Evolutionary conservation across 1,284 basidiomycete genomes (phyloP).

Genomic region (Sphaerobolus stellatus): DNA sequence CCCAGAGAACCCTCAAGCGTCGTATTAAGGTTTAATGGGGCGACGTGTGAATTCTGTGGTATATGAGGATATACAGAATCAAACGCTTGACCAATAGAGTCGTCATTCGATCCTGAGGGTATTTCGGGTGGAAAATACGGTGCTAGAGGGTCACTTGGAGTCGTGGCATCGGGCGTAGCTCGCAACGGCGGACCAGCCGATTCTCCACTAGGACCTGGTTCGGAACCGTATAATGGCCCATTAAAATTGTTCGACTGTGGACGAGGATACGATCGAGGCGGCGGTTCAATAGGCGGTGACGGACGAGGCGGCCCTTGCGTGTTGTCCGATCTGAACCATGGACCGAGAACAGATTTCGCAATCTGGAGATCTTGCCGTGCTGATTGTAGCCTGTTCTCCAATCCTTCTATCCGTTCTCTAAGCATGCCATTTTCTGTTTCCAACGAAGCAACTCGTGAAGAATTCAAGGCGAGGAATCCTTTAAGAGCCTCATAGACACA

Average conservation of each 20-base stretch:
- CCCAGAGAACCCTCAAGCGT: constrained; percentile 59
- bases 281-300: constrained; percentile 15
- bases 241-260: constrained; percentile 6
- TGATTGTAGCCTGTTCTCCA: constrained; percentile 51
- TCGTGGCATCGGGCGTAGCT: background rate
- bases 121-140: constrained; percentile 6
- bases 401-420: constrained; percentile 48
- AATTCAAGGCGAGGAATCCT: constrained; percentile 54
- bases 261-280: constrained; percentile 10
- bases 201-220: constrained; percentile 1
- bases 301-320: constrained; percentile 16
- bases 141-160: constrained; percentile 3
- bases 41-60: constrained; percentile 39
- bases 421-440: constrained; percentile 61
- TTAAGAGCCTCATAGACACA: constrained; percentile 67
- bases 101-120: constrained; percentile 7
- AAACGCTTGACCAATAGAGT: background rate
- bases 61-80: constrained; percentile 11
- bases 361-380: constrained; percentile 52
- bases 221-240: constrained; percentile 6
- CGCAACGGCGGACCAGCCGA: constrained; percentile 11
- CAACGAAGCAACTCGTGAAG: constrained; percentile 43
- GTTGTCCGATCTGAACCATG: constrained; percentile 53
- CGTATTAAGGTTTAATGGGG: constrained; percentile 59
- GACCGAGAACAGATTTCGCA: constrained; percentile 55